Conservation (phyloP, 176 grass and related monocot genomes). For the Thinopyrum elongatum region DNA sequence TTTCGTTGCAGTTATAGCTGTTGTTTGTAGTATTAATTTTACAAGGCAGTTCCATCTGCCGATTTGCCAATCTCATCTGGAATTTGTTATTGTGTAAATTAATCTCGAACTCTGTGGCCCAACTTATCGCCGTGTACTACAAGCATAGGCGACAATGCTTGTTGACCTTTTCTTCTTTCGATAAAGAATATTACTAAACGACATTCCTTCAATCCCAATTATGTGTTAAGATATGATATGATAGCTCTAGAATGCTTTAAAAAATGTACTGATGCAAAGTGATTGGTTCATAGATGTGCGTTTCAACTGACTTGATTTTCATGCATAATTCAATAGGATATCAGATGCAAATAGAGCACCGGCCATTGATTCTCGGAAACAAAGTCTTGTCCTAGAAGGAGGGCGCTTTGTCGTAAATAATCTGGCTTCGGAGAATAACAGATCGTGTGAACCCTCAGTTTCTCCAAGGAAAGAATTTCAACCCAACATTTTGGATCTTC, state of each 20-base stretch:
- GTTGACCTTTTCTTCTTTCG: conserved; percentile 15
- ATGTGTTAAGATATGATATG: conserved; percentile 20
- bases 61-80: neutral
- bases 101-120: neutral
- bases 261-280: neutral
- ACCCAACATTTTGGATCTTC: conserved; percentile 35
- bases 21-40: neutral
- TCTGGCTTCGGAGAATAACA: conserved; percentile 43
- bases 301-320: conserved; percentile 15
- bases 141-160: conserved; percentile 2
- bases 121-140: neutral
- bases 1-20: neutral
- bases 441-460: conserved; percentile 33
- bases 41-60: neutral
- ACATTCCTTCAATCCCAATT: neutral
- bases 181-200: neutral
- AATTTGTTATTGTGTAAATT: neutral
- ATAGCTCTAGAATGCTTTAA: conserved; percentile 3
- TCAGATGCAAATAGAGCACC: conserved; percentile 35
- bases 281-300: neutral
- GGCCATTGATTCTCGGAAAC: conserved; percentile 33
- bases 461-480: conserved; percentile 48
- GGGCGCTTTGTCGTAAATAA: conserved; percentile 31
- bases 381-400: conserved; percentile 27
- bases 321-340: conserved; percentile 29